phyloP scores from a whole-genome alignment of 768 basidiomycete species.

The Amanita rubescens region DNA sequence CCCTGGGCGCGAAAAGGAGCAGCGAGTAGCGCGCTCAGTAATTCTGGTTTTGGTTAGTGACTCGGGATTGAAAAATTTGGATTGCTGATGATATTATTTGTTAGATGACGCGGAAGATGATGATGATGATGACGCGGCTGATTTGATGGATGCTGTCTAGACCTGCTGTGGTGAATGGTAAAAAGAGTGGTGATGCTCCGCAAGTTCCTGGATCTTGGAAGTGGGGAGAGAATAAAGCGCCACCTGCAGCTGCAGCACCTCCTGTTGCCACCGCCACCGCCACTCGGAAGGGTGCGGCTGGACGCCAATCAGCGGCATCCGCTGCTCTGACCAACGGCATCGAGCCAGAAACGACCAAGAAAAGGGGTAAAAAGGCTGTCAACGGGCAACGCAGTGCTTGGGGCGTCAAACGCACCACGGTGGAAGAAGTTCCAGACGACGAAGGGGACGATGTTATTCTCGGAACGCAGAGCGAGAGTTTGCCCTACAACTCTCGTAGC shows the following conservation, averaged over 20 bases:
- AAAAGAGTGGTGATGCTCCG: not conserved
- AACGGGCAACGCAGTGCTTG: not conserved
- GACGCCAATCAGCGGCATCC: not conserved
- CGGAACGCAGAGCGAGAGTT: not conserved
- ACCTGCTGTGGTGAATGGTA: slow-evolving; percentile 1
- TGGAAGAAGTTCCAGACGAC: slow-evolving; percentile 6
- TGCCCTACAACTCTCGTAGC: slow-evolving; percentile 7
- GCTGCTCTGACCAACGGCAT: not conserved
- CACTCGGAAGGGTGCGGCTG: not conserved
- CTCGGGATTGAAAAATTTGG: too few species aligned
- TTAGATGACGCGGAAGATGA: not conserved
- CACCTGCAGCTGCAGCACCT: not conserved
- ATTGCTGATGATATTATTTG: not conserved
- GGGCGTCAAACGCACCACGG: not conserved
- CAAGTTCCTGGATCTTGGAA: slow-evolving; percentile 2
- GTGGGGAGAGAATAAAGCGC: not conserved
- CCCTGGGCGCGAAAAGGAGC: slow-evolving; percentile 5
- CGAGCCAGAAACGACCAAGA: not conserved
- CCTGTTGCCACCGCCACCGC: not conserved
- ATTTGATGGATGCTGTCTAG: not conserved
- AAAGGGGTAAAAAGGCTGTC: not conserved
- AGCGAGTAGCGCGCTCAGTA: not conserved
- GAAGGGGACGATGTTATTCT: not conserved
- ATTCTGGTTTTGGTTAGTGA: slow-evolving; percentile 1
- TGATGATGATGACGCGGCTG: slow-evolving; percentile 3